Base-by-base conservation (phyloP, 2,329 filamentous ascomycete species). In the Fusarium tricinctum region DNA sequence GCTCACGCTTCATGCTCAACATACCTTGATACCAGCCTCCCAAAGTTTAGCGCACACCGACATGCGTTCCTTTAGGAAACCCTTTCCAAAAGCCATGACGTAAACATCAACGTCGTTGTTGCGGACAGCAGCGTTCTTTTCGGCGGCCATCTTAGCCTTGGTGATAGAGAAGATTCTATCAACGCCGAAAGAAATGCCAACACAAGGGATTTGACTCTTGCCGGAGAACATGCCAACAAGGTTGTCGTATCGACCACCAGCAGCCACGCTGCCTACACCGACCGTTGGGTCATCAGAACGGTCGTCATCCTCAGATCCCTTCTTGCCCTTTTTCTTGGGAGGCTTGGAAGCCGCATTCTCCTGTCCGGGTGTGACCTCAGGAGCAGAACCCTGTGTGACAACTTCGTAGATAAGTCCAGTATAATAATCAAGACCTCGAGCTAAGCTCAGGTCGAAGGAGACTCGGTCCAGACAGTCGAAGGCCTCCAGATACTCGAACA, bases 131-230 rank as follows among this genome's bases (percentile, higher is more conserved):
- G 67, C 92, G 84, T 52, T 86, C 73, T 86, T 85, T 59, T 88
- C 87, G 58, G 86, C 87, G 65, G 88, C 88, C 77, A 93, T 85
- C 49, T 66, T 85, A 14, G 92, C 90, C 79, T 97, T 94, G 69
- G 91, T 93, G 76, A 97, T 94, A 73, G 92, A 93, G 82, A 97
- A 97, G 75, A 98, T 97, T 73, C 95, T 91, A 80, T 98, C 95
- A 48, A 97, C 93, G 56, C 95, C 95, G 76, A 98, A 97, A 3
- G 94, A 97, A 71, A 97, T 92, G 52, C 78, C 78, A 12, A 81
- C 79, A 50, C 80, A 82, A 20, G 79, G 95, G 57, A 97, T 93
- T 77, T 94, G 90, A 22, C 84, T 87, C 81, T 94, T 95, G 73
- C 91, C 91, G 57, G 89, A 90, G 83, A 97, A 97, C 93, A 97